phyloP scores from a whole-genome alignment of 257 asterid species.

The Solanum raphanifolium region DNA sequence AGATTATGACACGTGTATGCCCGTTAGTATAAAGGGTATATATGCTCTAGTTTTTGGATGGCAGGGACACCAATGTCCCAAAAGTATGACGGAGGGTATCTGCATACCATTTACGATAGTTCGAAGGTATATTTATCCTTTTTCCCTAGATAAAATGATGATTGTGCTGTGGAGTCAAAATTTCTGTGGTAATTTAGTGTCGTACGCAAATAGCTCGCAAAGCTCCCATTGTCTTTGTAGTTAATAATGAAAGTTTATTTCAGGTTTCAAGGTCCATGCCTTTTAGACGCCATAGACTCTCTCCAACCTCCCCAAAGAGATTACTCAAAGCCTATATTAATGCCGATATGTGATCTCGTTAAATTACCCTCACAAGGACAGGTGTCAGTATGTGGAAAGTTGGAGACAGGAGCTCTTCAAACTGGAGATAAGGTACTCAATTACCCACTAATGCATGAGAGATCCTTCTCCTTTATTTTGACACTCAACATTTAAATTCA shows the following conservation, averaged over 20 bases:
- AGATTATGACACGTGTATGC: too few species aligned
- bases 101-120: too few species aligned
- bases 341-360: conserved; percentile 79
- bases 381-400: conserved; percentile 65
- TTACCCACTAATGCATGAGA: background rate
- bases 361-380: conserved; percentile 79
- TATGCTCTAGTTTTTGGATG: too few species aligned
- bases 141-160: background rate
- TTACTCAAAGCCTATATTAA: conserved; percentile 57
- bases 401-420: conserved; percentile 82
- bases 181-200: background rate
- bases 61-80: too few species aligned
- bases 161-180: background rate
- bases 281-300: conserved; percentile 84
- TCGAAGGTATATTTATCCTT: too few species aligned
- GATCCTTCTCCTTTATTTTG: background rate
- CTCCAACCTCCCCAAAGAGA: conserved; percentile 76
- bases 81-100: too few species aligned
- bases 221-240: background rate
- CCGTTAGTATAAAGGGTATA: too few species aligned
- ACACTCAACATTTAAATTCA: background rate
- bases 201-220: background rate
- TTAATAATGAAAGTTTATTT: conserved; percentile 4
- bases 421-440: conserved; percentile 62
- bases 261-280: conserved; percentile 77